Base-by-base conservation (phyloP, 1,139 yeast species). In the Diutina catenulata region DNA sequence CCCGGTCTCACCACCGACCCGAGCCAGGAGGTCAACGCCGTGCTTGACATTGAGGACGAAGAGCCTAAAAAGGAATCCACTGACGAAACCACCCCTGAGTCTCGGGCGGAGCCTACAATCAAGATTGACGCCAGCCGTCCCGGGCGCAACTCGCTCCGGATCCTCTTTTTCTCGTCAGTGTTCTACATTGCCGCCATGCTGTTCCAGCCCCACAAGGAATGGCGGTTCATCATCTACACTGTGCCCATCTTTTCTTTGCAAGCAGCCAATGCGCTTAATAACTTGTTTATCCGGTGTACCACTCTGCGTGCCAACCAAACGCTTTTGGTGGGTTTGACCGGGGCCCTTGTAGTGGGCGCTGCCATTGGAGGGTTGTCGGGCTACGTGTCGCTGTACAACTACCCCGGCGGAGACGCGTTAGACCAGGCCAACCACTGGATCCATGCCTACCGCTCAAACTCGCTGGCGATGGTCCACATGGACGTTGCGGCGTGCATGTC, bases 151-250 rank as follows among this genome's bases (percentile, higher is more conserved):
- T 57, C 70, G 1, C 49, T 67, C 36, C 51, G 62, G 28, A 52
- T 62, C 22, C 49, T 66, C 33, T 53, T 51, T 27, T 36, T 55
- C 4, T 62, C 86, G 0, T 59, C 81, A 0, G 28, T 76, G 3
- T 39, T 74, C 9, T 88, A 63, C 52, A 67, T 86, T 23, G 47
- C 63, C 2, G 53, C 73, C 2, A 70, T 87, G 70, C 87, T 96
- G 0, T 55, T 80, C 40, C 94, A 82, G 53, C 91, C 94, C 2
- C 97, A 88, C 49, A 91, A 88, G 55, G 97, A 91, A 61, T 86
- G 95, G 95, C 70, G 97, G 47, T 91, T 88, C 48, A 75, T 91
- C 38, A 61, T 80, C 13, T 91, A 88, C 52, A 63, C 76, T 0
- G 59, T 80, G 9, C 96, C 97, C 2, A 62, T 81, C 0, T 55